These are phyloP conservation scores for Pontederia paniculata DNA, from an alignment of 176 grass and related monocot genomes.

Conservation along the genomic window DNA sequence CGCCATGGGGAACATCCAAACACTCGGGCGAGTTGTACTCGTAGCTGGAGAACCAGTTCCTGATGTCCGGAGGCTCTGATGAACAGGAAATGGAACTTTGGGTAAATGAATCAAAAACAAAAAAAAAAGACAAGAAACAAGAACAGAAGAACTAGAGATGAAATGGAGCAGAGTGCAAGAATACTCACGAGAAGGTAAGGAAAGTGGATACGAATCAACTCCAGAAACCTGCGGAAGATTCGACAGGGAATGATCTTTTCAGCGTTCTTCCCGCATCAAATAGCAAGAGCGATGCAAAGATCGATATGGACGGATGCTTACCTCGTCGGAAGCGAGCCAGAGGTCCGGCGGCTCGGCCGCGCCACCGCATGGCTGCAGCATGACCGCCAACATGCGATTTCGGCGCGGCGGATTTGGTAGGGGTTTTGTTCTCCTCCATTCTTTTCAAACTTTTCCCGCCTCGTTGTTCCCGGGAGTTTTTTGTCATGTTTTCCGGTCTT, in stretches of 20 bases:
- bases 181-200: slow-evolving; percentile 52
- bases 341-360: not conserved
- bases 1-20: slow-evolving; percentile 11
- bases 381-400: not conserved
- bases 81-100: not conserved
- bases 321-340: too few species aligned
- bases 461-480: not conserved
- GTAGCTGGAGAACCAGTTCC: slow-evolving; percentile 84
- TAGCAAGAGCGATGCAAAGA: too few species aligned
- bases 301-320: too few species aligned
- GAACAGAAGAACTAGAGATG: slow-evolving; percentile 1
- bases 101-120: not conserved
- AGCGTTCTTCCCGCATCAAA: too few species aligned
- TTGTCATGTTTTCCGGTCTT: not conserved
- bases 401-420: too few species aligned
- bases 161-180: not conserved
- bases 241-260: too few species aligned
- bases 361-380: not conserved
- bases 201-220: slow-evolving; percentile 22
- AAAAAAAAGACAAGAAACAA: not conserved
- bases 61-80: slow-evolving; percentile 76
- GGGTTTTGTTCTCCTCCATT: not conserved
- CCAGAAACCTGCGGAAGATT: slow-evolving; percentile 18
- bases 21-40: slow-evolving; percentile 40
- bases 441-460: slow-evolving; percentile 8